phyloP scores from a whole-genome alignment of 2,329 filamentous ascomycete genomes.

The Phialophora verrucosa region DNA sequence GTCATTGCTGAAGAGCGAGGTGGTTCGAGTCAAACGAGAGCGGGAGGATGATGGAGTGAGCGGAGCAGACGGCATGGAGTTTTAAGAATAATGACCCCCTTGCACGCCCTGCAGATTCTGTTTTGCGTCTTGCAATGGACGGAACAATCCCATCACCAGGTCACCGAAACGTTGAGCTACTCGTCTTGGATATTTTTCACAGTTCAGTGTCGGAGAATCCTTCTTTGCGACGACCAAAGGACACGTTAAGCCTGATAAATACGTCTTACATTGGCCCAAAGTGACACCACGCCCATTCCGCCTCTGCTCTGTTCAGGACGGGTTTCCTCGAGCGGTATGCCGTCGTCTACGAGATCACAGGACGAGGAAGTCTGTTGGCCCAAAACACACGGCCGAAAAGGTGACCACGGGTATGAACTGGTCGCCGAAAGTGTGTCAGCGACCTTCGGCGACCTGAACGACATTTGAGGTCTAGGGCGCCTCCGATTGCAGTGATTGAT shows the following conservation, averaged over 20 bases:
- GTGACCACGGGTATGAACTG: not conserved
- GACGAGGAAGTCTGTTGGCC: not conserved
- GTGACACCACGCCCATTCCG: not conserved
- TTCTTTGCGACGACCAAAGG: not conserved
- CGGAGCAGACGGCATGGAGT: slow-evolving; percentile 66
- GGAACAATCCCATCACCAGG: not conserved
- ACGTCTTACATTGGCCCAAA: not conserved
- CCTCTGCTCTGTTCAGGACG: not conserved
- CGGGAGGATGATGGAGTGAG: slow-evolving; percentile 54
- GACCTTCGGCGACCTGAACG: not conserved
- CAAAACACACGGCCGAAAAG: not conserved
- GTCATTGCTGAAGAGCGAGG: slow-evolving; percentile 76
- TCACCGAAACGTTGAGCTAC: not conserved
- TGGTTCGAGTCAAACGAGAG: slow-evolving; percentile 56
- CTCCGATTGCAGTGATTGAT: too few species aligned
- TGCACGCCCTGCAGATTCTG: not conserved
- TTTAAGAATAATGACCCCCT: slow-evolving; percentile 50
- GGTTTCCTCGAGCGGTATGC: not conserved
- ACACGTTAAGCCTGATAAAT: not conserved
- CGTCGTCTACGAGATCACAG: not conserved
- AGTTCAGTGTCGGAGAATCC: not conserved
- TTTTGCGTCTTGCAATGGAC: not conserved
- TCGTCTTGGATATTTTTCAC: not conserved
- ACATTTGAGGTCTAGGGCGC: too few species aligned
- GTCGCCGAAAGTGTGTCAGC: too few species aligned